phyloP scores from a whole-genome alignment of 108 stramenopile species.

The Nitzschia inconspicua region DNA sequence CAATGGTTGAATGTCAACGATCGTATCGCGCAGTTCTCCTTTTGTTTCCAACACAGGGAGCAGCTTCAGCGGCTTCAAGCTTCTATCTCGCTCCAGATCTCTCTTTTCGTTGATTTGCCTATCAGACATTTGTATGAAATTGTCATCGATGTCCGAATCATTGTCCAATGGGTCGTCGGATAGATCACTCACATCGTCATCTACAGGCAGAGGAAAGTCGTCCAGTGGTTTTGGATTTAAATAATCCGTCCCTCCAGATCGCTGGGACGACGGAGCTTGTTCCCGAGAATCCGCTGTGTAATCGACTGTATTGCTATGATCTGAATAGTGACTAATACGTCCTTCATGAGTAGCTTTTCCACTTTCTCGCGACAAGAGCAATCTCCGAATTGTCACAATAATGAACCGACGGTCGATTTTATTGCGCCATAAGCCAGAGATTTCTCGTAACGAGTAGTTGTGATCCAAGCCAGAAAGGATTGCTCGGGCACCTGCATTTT shows the following conservation, averaged over 20 bases:
- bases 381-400: constrained; percentile 24
- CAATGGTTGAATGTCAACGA: neutral
- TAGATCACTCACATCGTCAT: constrained; percentile 3
- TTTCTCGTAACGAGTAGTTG: constrained; percentile 24
- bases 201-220: neutral
- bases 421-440: constrained; percentile 33
- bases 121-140: neutral
- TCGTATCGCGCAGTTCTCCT: neutral
- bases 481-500: constrained; percentile 22
- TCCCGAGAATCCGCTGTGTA: neutral
- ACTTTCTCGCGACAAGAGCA: constrained; percentile 1
- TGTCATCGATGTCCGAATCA: neutral
- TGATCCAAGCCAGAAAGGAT: constrained; percentile 19
- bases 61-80: neutral
- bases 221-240: neutral
- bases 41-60: neutral
- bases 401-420: constrained; percentile 29
- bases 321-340: neutral
- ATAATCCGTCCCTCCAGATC: neutral
- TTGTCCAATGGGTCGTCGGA: neutral
- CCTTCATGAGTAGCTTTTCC: neutral
- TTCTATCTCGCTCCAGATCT: too few species aligned
- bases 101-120: neutral
- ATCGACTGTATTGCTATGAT: neutral
- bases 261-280: neutral